Evolutionary conservation across 1,284 basidiomycete genomes (phyloP).

Genomic region (Ustilago crameri): DNA sequence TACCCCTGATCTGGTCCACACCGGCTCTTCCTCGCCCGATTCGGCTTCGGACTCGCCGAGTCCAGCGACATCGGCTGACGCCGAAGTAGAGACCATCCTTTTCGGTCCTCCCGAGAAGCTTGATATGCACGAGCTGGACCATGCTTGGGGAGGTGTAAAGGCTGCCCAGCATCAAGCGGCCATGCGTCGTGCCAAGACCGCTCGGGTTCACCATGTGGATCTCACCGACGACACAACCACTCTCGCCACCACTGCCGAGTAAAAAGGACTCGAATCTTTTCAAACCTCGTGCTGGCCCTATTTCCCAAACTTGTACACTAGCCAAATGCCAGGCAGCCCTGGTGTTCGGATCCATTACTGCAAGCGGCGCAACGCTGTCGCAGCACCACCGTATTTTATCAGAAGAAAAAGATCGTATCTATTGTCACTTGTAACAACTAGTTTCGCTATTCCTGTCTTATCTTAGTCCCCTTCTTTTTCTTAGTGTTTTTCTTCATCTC

Average conservation of each 20-base stretch:
- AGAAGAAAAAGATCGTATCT: constrained; percentile 2
- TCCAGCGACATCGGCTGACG: constrained; percentile 25
- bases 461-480: not conserved
- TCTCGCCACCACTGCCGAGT: constrained; percentile 8
- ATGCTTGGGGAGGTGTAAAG: constrained; percentile 40
- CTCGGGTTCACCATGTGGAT: constrained; percentile 13
- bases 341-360: constrained; percentile 5
- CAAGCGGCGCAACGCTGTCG: constrained; percentile 5
- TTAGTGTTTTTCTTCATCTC: constrained; percentile 4
- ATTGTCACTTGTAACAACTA: constrained; percentile 20
- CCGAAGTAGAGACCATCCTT: constrained; percentile 44
- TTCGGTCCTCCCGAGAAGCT: constrained; percentile 50
- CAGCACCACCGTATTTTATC: not conserved
- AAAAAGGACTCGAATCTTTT: not conserved
- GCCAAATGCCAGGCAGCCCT: constrained; percentile 32
- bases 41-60: constrained; percentile 41
- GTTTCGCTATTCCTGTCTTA: not conserved
- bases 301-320: constrained; percentile 26
- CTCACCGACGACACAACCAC: not conserved
- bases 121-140: constrained; percentile 44
- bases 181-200: constrained; percentile 17
- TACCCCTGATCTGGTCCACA: constrained; percentile 36
- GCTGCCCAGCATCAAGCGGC: constrained; percentile 28
- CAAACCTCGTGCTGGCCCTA: not conserved
- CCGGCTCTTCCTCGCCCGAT: constrained; percentile 32